Evolutionary conservation across 495 filamentous ascomycete species (phyloP), one percentile per base, ranked within the genome.

Genomic region (Penicillium longicatenatum): DNA sequence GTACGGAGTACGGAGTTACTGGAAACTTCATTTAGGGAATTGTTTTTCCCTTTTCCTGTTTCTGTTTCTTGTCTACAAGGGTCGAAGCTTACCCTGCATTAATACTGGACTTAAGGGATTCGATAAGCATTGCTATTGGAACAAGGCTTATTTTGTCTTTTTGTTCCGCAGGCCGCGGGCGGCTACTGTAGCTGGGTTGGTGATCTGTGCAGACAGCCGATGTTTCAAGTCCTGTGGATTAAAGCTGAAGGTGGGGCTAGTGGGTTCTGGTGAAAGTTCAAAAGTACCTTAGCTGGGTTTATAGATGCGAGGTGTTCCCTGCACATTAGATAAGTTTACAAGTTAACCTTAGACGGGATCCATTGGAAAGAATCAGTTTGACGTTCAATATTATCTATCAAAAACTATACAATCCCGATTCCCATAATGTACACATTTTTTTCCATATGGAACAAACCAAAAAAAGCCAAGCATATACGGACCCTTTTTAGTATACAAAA

Each of bases 341-440:
- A 39, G 12, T 8, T 37, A 17, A 39, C n/a, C 1, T 0, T 39
- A n/a, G 16, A 0, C 2, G 37, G 37, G 16, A 39, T 39, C 3
- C 14, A 46, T 11, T 46, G 43, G 19, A 46, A 24, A 46, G 6
- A 22, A 46, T 44, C 22, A 10, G 20, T 16, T 54, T 46, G 22
- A 45, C 35, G 8, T 31, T 26, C 7, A 31, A 31, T 48, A 14
- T 48, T 30, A 48, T 48, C 21, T 48, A 48, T 33, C 22, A 41
- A 39, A 44, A 30, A 22, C 26, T 45, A 46, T 43, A 41, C 33
- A 43, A 29, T 48, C 8, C 45, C 14, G 6, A 17, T 44, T 33
- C 37, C 41, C 14, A 54, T 54, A 54, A 31, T 54, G 19, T 54
- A 54, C 52, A 54, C n/a, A 21, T 43, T 52, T 54, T 54, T 48